phyloP scores from a whole-genome alignment of 768 basidiomycete species.

The Suillus placidus region DNA sequence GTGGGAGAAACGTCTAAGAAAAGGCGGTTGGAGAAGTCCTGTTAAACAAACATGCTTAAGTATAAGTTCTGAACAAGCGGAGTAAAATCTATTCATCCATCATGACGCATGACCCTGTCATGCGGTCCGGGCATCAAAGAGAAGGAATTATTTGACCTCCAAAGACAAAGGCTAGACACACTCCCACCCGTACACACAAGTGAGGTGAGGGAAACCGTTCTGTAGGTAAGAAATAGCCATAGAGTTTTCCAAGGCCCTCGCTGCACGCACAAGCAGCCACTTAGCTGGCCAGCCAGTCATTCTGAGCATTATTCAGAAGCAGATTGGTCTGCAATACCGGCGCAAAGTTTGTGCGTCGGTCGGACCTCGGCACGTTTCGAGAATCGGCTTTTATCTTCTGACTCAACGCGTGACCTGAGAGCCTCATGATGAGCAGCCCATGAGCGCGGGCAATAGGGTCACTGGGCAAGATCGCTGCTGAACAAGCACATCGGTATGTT shows the following conservation, averaged over 20 bases:
- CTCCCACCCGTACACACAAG: too few relatives aligned
- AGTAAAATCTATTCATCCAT: constrained; percentile 11
- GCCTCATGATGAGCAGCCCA: background rate
- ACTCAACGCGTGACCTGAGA: background rate
- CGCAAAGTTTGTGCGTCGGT: background rate
- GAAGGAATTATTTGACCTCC: constrained; percentile 2
- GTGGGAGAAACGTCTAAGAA: constrained; percentile 3
- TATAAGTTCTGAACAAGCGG: constrained; percentile 9
- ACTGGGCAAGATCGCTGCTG: background rate
- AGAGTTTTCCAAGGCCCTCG: background rate
- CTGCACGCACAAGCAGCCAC: background rate
- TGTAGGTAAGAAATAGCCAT: background rate
- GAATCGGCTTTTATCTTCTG: background rate
- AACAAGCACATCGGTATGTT: background rate
- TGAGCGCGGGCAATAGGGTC: background rate
- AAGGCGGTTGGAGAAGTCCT: background rate
- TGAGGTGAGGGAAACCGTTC: background rate
- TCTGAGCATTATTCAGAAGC: background rate
- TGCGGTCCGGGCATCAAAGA: constrained; percentile 13
- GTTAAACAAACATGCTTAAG: constrained; percentile 11
- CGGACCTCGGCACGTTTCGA: background rate
- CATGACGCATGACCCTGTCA: constrained; percentile 18
- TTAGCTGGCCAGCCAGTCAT: background rate
- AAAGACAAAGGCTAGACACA: background rate
- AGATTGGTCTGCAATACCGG: background rate